Base-by-base conservation (phyloP, 164 flowering plant species). In the Chloranthus sessilifolius region DNA sequence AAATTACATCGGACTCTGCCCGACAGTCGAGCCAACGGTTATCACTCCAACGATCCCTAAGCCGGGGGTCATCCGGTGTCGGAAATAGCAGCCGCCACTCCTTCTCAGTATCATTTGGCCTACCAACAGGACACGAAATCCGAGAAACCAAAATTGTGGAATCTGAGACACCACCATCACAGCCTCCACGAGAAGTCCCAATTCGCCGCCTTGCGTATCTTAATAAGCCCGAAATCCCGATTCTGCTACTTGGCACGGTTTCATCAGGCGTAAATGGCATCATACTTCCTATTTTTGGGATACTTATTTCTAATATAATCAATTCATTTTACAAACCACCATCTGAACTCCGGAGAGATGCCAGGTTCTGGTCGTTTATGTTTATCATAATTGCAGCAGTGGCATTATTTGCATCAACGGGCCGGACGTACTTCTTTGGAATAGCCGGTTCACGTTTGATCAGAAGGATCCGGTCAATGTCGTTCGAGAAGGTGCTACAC, bases 161-260 rank as follows among this genome's bases (percentile, higher is more conserved):
- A 23, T 27, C 22, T 14, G 48, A 38, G 1, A 21, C 6, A 19
- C 12, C 1, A 15, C 23, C 25, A 21, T 16, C 12, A 16, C 31
- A 48, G 36, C 27, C 38, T 41, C 37, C 52, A 10, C 48, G 50
- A 10, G 48, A 59, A 5, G 67, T 75, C 26, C 33, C 80, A 44
- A 52, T 73, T 7, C 24, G 43, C 42, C 75, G 75, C 25, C 58
- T 74, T 11, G 82, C 75, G 8, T 49, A 43, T 60, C 74, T 74
- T 5, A 69, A 74, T 60, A 74, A 60, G 50, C 77, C 75, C 4
- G 79, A 77, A 61, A 37, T 72, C 42, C 82, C 71, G 3, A 40
- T 72, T 5, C 23, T 74, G 14, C 21, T 77, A 1, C 47, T 74
- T 10, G 82, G 79, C 5, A 7, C 23, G 8, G 1, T 61, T 20